A percentile compares a stretch with the other conserved stretches of the same genome.
phyloP scores from a whole-genome alignment of 805 yeast species.

The Starmerella apicola region DNA sequence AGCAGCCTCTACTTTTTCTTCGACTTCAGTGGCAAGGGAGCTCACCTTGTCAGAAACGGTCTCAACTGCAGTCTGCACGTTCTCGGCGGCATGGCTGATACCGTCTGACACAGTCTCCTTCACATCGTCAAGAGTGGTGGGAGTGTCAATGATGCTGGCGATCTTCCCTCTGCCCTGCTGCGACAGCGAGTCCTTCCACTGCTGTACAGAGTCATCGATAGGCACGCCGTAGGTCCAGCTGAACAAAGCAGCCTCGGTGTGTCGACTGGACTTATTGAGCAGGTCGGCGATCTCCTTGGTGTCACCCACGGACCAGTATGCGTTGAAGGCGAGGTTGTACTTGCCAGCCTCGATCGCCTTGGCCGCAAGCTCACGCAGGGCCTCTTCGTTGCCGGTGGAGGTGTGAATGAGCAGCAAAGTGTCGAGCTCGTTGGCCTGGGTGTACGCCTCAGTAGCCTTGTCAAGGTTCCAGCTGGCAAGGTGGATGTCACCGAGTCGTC shows the following conservation, averaged over 20 bases:
- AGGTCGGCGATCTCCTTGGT: slow-evolving; percentile 49
- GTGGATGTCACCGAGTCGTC: slow-evolving; percentile 78
- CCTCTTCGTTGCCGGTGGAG: slow-evolving; percentile 57
- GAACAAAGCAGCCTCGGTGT: slow-evolving; percentile 75
- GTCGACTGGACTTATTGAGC: slow-evolving; percentile 53
- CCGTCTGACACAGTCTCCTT: slow-evolving; percentile 1
- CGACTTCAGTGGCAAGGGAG: too few species aligned
- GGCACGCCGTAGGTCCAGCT: slow-evolving; percentile 56
- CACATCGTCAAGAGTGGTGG: slow-evolving; percentile 1
- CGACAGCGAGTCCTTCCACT: slow-evolving; percentile 56
- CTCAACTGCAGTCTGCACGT: slow-evolving; percentile 1
- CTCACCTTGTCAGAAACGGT: neutral
- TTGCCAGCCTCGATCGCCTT: slow-evolving; percentile 62
- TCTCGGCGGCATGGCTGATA: slow-evolving; percentile 3
- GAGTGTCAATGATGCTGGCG: slow-evolving; percentile 44
- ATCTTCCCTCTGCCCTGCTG: slow-evolving; percentile 42
- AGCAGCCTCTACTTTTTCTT: neutral
- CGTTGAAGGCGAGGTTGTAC: slow-evolving; percentile 81
- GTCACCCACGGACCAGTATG: slow-evolving; percentile 79
- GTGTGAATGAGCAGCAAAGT: slow-evolving; percentile 73
- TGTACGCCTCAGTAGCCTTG: slow-evolving; percentile 68
- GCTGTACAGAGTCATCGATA: slow-evolving; percentile 37
- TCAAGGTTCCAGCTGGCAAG: slow-evolving; percentile 64
- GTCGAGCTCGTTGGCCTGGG: slow-evolving; percentile 67
- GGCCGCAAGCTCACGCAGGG: slow-evolving; percentile 50